Percentiles rank a stretch among this genome's conserved stretches.
Evolutionary conservation across 257 asterid species (phyloP).

Genomic region (Linderniella brevidens): DNA sequence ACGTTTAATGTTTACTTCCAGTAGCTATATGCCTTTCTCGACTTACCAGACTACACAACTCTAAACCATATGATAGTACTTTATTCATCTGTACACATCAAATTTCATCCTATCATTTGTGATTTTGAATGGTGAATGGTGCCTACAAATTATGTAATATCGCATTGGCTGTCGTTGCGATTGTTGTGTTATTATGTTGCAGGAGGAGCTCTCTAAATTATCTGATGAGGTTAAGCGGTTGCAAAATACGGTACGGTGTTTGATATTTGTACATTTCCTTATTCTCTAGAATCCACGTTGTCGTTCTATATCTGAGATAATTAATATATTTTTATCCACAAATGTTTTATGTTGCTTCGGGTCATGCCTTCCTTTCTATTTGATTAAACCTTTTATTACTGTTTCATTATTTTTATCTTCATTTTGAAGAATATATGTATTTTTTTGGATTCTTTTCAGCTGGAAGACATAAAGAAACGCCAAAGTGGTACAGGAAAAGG

Average conservation of each 20-base stretch:
- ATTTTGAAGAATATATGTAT: not conserved
- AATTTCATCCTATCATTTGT: too few relatives aligned
- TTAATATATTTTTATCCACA: not conserved
- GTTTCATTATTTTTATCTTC: not conserved
- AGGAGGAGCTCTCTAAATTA: slow-evolving; percentile 77
- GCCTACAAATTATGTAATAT: too few relatives aligned
- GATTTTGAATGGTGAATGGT: too few relatives aligned
- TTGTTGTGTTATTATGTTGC: slow-evolving; percentile 14
- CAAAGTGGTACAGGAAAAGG: slow-evolving; percentile 18
- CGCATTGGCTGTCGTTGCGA: too few relatives aligned
- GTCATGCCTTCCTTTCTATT: not conserved
- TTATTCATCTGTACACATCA: too few relatives aligned
- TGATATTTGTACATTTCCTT: slow-evolving; percentile 7
- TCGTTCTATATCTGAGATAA: not conserved
- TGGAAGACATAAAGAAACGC: slow-evolving; percentile 45
- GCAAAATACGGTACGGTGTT: slow-evolving; percentile 33
- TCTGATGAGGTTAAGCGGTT: slow-evolving; percentile 39
- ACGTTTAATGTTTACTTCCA: too few relatives aligned
- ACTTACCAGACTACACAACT: too few relatives aligned
- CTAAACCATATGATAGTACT: too few relatives aligned
- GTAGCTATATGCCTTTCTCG: too few relatives aligned
- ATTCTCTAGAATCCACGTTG: slow-evolving; percentile 2
- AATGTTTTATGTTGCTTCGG: not conserved
- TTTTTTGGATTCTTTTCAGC: slow-evolving; percentile 26
- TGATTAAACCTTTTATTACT: not conserved